These are phyloP conservation scores for Verticillium longisporum DNA, from an alignment of 2,329 filamentous ascomycete genomes.

Conservation along the genomic window DNA sequence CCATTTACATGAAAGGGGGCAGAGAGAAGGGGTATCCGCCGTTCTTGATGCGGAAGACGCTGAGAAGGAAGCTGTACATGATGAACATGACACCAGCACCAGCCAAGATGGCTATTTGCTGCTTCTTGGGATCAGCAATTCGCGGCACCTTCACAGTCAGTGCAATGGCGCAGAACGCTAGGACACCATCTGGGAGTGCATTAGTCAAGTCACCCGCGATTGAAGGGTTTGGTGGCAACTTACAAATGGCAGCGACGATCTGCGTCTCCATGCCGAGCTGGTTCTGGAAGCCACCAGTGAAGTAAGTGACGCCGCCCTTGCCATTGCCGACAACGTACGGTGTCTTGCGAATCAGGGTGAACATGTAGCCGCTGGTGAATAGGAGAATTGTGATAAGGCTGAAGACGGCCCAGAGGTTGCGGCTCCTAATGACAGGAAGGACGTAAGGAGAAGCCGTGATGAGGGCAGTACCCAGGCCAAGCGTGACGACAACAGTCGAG, in stretches of 20 bases:
- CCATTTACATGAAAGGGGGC: conserved; percentile 68
- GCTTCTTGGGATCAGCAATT: conserved; percentile 67
- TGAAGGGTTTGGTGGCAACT: conserved; percentile 28
- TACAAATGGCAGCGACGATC: conserved; percentile 89
- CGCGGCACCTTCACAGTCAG: conserved; percentile 89
- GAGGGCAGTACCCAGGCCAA: conserved; percentile 62
- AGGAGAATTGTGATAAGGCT: conserved; percentile 84
- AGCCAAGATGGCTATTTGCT: conserved; percentile 73
- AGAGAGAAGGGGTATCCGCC: conserved; percentile 89
- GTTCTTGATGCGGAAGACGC: conserved; percentile 92
- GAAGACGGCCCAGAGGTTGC: conserved; percentile 88
- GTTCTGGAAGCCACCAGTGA: conserved; percentile 86
- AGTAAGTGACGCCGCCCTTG: conserved; percentile 80
- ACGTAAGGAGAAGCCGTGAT: conserved; percentile 72
- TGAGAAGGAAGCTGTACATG: conserved; percentile 91
- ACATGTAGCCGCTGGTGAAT: conserved; percentile 98
- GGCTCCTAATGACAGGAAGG: conserved; percentile 75
- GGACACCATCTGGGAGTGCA: conserved; percentile 56
- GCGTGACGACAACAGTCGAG: conserved; percentile 57
- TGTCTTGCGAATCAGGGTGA: conserved; percentile 95
- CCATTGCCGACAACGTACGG: conserved; percentile 87
- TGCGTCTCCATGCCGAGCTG: conserved; percentile 94
- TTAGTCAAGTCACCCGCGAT: neutral
- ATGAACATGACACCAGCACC: conserved; percentile 73
- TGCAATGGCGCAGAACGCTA: conserved; percentile 88